A percentile compares a stretch with the other conserved stretches of the same genome.
Conservation (phyloP, 495 filamentous ascomycete genomes). For the Aspergillus steynii region DNA sequence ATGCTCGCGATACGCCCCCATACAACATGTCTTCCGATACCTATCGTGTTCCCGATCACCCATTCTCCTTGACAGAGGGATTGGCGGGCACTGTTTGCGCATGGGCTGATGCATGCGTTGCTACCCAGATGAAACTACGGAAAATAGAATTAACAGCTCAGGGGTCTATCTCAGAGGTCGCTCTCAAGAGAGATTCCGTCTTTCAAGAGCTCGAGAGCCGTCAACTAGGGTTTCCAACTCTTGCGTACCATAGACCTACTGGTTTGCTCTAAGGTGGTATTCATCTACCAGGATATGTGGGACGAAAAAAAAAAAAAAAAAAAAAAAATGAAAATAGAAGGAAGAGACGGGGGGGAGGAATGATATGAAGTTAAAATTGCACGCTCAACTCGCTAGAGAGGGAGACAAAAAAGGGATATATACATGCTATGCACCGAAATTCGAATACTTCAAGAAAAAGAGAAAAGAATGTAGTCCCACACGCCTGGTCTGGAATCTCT, state of each 20-base stretch:
- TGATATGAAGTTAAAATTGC: not conserved
- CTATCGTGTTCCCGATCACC: conserved; percentile 47
- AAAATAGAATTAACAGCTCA: conserved; percentile 30
- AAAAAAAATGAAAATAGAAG: not conserved
- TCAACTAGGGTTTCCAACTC: conserved; percentile 27
- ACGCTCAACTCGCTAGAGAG: not conserved
- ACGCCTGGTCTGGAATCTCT: not conserved
- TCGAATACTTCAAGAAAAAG: conserved; percentile 3
- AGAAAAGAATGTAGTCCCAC: not conserved
- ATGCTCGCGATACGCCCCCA: conserved; percentile 42
- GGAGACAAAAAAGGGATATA: not conserved
- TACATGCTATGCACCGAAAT: not conserved
- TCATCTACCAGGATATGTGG: not conserved
- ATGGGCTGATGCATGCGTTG: conserved; percentile 46
- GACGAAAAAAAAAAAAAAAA: not conserved
- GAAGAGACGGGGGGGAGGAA: not conserved
- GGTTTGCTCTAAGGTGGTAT: conserved; percentile 16
- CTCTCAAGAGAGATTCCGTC: conserved; percentile 13
- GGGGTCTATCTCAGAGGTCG: conserved; percentile 13
- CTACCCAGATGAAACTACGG: conserved; percentile 36
- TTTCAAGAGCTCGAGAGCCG: conserved; percentile 12
- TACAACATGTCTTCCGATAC: conserved; percentile 31
- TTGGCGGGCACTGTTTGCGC: conserved; percentile 48
- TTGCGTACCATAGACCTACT: conserved; percentile 22
- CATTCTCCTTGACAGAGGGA: conserved; percentile 46